These are phyloP conservation scores for Penicillium pulvis DNA, from an alignment of 495 filamentous ascomycete genomes.

Conservation along the genomic window DNA sequence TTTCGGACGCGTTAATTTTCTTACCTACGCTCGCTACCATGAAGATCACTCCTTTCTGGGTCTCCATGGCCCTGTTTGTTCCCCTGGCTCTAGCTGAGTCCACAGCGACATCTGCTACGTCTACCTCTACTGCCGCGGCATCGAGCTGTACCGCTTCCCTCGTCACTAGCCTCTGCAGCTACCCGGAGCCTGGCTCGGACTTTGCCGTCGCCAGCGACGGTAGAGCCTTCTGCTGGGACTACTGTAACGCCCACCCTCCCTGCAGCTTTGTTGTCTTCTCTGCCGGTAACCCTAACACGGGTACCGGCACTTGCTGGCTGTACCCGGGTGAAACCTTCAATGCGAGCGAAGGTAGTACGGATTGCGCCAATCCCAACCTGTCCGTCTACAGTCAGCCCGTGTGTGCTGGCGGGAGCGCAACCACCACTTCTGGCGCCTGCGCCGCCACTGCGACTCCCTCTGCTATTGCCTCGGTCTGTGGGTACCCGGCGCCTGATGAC, in stretches of 20 bases:
- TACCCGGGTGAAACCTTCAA: conserved; percentile 30
- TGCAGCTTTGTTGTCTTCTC: conserved; percentile 31
- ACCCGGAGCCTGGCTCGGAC: conserved; percentile 20
- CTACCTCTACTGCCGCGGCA: conserved; percentile 25
- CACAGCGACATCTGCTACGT: conserved; percentile 18
- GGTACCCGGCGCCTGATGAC: conserved; percentile 24
- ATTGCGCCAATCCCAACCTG: conserved; percentile 21
- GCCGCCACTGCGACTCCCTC: conserved; percentile 30
- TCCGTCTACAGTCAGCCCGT: conserved; percentile 23
- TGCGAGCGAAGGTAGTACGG: conserved; percentile 22
- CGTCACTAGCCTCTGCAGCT: conserved; percentile 26
- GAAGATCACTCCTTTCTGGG: conserved; percentile 29
- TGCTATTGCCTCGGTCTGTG: conserved; percentile 32
- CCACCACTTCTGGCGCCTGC: conserved; percentile 29
- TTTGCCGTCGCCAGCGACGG: conserved; percentile 26
- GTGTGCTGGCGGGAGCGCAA: conserved; percentile 24
- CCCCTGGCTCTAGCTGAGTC: conserved; percentile 23
- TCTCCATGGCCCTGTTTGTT: conserved; percentile 23
- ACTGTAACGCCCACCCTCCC: conserved; percentile 31
- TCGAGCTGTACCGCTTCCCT: conserved; percentile 30
- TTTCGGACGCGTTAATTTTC: conserved; percentile 4
- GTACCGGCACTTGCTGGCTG: conserved; percentile 30
- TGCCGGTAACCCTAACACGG: conserved; percentile 24
- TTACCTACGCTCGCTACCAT: conserved; percentile 27
- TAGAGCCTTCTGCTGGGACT: conserved; percentile 28